Conservation (phyloP, 768 basidiomycete species). For the Boletus sp. region DNA sequence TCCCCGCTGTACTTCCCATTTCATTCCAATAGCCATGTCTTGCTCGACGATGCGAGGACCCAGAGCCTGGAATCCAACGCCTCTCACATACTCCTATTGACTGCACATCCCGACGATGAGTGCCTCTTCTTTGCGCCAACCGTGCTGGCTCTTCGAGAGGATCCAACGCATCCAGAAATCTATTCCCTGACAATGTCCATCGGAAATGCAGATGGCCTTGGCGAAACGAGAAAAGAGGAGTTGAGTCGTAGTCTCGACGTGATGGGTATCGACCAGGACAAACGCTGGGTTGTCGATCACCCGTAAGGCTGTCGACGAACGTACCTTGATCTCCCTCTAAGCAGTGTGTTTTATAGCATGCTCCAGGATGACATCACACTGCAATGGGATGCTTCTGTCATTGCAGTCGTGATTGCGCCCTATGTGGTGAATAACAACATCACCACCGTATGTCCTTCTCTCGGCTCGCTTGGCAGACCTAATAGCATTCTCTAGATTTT, state of each 20-base stretch:
- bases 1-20: conserved; percentile 27
- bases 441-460: conserved; percentile 47
- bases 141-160: conserved; percentile 48
- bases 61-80: background rate
- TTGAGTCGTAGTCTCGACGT: conserved; percentile 59
- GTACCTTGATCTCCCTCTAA: conserved; percentile 8
- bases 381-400: conserved; percentile 57
- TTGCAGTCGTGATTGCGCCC: conserved; percentile 55
- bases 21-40: conserved; percentile 20
- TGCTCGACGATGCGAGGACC: conserved; percentile 7
- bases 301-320: conserved; percentile 48
- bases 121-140: conserved; percentile 93
- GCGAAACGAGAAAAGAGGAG: conserved; percentile 55
- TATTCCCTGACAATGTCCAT: conserved; percentile 71
- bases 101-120: conserved; percentile 95
- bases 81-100: conserved; percentile 58
- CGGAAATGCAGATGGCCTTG: conserved; percentile 80
- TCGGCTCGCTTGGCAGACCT: background rate
- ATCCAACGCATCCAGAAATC: conserved; percentile 32
- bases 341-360: conserved; percentile 39
- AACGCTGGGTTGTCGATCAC: conserved; percentile 62
- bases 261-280: conserved; percentile 56
- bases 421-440: conserved; percentile 61
- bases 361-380: conserved; percentile 73
- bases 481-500: conserved; percentile 53